Evolutionary conservation across 208 protist genomes (phyloP), one percentile per base, ranked within the genome.

Genomic region (Entamoeba histolytica): DNA sequence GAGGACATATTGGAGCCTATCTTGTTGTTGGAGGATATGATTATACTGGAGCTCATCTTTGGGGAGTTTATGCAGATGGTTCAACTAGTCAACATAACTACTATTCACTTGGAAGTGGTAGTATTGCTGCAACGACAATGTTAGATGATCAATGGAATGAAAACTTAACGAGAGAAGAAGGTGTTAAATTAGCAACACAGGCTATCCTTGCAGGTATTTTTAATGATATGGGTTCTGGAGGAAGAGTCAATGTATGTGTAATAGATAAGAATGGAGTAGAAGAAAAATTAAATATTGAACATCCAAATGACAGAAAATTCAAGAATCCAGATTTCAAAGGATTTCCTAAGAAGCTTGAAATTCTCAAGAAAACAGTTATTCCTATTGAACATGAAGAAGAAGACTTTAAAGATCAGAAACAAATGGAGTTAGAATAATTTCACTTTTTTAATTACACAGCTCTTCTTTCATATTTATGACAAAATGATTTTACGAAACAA

Each of bases 71-170:
- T 44, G 98, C 98, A 73, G 98, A 99, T 95, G 99, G 99, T 92
- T 98, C 96, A 93, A 98, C 97, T 0, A 97, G 99, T 94, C 97
- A 97, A 49, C 97, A 99, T 69, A 98, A 98, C 6, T 99, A 98
- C 95, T 97, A 99, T 78, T 99, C 99, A 10, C 99, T 99, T 98
- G 99, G 99, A 91, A 99, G 98, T 93, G 99, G 99, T 93, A 99
- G 97, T 93, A 97, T 99, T 39, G 98, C 98, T 6, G 99, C 99
- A 55, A 99, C 99, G 97, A 91, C 95, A 23, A 91, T 96, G 4
- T 50, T 99, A 94, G 99, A 99, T 96, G 93, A 96, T 4, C 94
- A 97, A 57, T 99, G 97, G 95, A 98, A 98, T 94, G 96, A 98
- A 51, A 93, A 97, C 91, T 96, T 98, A 95, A 95, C 92, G 28